A percentile compares a stretch with the other conserved stretches of the same genome.
Evolutionary conservation across 352 stramenopile genomes (phyloP).

Genomic region (Pythium pyrilobum): DNA sequence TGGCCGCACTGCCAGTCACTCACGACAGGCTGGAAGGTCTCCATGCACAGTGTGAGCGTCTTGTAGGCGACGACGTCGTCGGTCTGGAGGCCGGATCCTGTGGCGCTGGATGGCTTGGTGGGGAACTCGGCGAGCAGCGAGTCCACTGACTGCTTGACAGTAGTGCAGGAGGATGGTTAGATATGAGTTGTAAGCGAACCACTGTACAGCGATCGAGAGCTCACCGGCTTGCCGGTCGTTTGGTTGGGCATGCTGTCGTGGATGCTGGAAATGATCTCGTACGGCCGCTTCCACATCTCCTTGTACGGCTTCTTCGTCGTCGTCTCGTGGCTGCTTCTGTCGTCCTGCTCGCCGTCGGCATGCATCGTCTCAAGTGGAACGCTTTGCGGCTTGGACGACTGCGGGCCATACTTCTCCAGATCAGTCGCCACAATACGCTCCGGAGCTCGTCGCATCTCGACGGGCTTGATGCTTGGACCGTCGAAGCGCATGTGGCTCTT

Average conservation of each 20-base stretch:
- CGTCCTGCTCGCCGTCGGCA: background rate
- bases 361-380: too few relatives aligned
- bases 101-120: background rate
- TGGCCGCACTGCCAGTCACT: constrained; percentile 64
- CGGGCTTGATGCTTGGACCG: background rate
- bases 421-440: constrained; percentile 12
- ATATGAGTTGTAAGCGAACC: too few relatives aligned
- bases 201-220: constrained; percentile 21
- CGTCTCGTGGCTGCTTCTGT: constrained; percentile 15
- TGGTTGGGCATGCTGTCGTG: constrained; percentile 7
- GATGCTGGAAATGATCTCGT: constrained; percentile 68
- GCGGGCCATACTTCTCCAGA: constrained; percentile 58
- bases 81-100: constrained; percentile 20
- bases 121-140: constrained; percentile 27
- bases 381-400: constrained; percentile 6
- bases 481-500: constrained; percentile 24
- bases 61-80: constrained; percentile 68
- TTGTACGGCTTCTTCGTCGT: constrained; percentile 28
- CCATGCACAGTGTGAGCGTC: constrained; percentile 65
- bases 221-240: constrained; percentile 4
- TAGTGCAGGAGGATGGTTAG: too few relatives aligned
- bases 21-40: constrained; percentile 69
- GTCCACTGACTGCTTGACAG: constrained; percentile 12
- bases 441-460: background rate
- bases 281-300: constrained; percentile 75